Evolutionary conservation across 208 protist species (phyloP), one percentile per base, ranked within the genome.

Genomic region (Sergeia podlipaevii): DNA sequence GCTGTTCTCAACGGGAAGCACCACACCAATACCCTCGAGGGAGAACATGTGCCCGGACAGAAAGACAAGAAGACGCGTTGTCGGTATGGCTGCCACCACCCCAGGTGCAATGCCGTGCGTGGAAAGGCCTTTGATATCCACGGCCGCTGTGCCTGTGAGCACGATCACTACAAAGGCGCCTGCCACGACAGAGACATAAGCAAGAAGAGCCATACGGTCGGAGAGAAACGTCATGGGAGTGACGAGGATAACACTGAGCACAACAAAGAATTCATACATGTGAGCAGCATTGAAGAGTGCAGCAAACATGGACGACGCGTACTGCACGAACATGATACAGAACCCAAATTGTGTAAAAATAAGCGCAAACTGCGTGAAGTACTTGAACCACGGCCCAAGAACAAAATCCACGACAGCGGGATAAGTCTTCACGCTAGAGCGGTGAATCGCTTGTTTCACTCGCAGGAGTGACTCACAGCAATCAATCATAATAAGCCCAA

Each of bases 291-390:
- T 34, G 20, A 85, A 73, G 11, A 89, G 46, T 2, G 65, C 41
- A 17, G 74, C 68, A 53, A 95, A 79, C 63, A 90, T 80, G n/a
- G 74, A 75, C 5, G 77, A 74, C 18, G 80, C 65, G 65, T 85
- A 93, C 65, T 91, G 81, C 26, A 87, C 47, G 44, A 80, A 93
- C 55, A 89, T 81, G 23, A 91, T 53, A 61, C 89, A 95, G 43
- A 93, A 91, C 15, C 82, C 82, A 45, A 95, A 89, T 50, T 92
- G 88, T 23, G 81, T 95, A 59, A 91, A 89, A 37, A 90, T 76
- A 43, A 91, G 73, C 10, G 79, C 62, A 51, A 80, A 81, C 34
- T 85, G 60, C 1, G 76, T 82, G 30, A 87, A 78, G 38, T 79
- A 74, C 39, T 70, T 65, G 38, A 80, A 79, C 34, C 59, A 66